Percentiles rank a stretch among this genome's conserved stretches.
Conservation (phyloP, 2,329 filamentous ascomycete genomes). For the Fulvia fulva region DNA sequence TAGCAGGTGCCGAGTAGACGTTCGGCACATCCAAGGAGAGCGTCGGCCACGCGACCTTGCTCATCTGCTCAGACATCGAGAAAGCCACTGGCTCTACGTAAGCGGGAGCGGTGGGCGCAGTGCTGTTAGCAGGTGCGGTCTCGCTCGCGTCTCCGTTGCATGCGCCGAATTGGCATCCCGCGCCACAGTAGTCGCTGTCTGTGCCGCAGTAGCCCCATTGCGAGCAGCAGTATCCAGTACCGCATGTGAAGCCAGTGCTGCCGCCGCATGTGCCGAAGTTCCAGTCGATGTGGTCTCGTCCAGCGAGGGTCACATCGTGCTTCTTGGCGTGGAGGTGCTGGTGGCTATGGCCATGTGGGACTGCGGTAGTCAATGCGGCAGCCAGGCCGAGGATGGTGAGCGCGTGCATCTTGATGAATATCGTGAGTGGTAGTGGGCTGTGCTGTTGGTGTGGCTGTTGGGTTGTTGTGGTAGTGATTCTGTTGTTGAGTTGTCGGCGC, state of each 20-base stretch:
- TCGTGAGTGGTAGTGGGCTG: not conserved
- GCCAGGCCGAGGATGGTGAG: constrained; percentile 5
- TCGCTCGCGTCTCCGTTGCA: constrained; percentile 10
- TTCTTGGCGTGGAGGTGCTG: constrained; percentile 12
- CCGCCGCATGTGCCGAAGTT: constrained; percentile 22
- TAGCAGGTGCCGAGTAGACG: not conserved
- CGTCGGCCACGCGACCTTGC: not conserved
- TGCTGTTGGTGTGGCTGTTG: not conserved
- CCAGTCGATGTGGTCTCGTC: constrained; percentile 11
- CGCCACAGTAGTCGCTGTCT: constrained; percentile 21
- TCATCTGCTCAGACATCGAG: not conserved
- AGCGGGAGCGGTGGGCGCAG: not conserved
- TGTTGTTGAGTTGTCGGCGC: not conserved
- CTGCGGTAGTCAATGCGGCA: constrained; percentile 5
- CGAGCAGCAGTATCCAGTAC: constrained; percentile 22
- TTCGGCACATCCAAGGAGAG: no score
- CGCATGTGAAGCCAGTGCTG: constrained; percentile 18
- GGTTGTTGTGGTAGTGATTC: not conserved
- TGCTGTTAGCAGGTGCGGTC: constrained; percentile 2
- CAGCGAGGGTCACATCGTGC: constrained; percentile 10
- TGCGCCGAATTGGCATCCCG: constrained; percentile 26
- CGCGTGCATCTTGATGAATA: constrained; percentile 11
- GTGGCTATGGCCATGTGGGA: constrained; percentile 11
- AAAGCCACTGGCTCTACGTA: not conserved
- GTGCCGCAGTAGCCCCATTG: constrained; percentile 27